Percentiles rank a stretch among this genome's conserved stretches.
Conservation (phyloP, 768 basidiomycete genomes). For the Russula earlei region DNA sequence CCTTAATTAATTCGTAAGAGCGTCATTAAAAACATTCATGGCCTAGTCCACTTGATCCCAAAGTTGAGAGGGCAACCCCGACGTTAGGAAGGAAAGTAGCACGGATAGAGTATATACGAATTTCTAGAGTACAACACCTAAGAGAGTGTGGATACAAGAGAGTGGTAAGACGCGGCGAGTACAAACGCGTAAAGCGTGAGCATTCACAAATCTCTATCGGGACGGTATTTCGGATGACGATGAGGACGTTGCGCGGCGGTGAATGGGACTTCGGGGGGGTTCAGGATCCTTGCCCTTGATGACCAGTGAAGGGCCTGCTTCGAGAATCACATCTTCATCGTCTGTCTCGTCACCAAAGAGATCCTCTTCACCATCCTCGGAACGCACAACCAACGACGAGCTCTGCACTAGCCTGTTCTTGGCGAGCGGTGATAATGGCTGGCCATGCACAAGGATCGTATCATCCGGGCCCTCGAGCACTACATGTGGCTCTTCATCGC, state of each 20-base stretch:
- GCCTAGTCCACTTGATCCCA: neutral
- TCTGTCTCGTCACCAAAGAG: slow-evolving; percentile 27
- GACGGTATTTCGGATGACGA: neutral
- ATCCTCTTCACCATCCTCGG: slow-evolving; percentile 24
- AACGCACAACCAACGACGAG: slow-evolving; percentile 26
- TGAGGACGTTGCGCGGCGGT: neutral
- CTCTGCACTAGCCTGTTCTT: slow-evolving; percentile 31
- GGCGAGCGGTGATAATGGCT: slow-evolving; percentile 31
- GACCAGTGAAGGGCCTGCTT: slow-evolving; percentile 59
- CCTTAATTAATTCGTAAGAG: too few species aligned
- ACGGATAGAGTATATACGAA: neutral
- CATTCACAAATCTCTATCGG: too few species aligned
- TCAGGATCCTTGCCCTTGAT: slow-evolving; percentile 27
- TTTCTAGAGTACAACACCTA: slow-evolving; percentile 9
- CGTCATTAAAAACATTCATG: neutral
- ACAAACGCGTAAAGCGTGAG: too few species aligned
- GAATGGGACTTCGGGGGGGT: neutral
- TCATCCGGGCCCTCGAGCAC: slow-evolving; percentile 29
- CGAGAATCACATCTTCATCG: slow-evolving; percentile 59
- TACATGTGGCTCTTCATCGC: slow-evolving; percentile 30
- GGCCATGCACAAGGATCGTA: slow-evolving; percentile 47
- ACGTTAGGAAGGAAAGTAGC: neutral
- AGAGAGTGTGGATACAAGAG: neutral
- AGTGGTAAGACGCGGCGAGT: neutral
- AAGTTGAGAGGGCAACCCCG: neutral